Evolutionary conservation across 306 rosid species (phyloP).

Genomic region (Quercus wislizeni): DNA sequence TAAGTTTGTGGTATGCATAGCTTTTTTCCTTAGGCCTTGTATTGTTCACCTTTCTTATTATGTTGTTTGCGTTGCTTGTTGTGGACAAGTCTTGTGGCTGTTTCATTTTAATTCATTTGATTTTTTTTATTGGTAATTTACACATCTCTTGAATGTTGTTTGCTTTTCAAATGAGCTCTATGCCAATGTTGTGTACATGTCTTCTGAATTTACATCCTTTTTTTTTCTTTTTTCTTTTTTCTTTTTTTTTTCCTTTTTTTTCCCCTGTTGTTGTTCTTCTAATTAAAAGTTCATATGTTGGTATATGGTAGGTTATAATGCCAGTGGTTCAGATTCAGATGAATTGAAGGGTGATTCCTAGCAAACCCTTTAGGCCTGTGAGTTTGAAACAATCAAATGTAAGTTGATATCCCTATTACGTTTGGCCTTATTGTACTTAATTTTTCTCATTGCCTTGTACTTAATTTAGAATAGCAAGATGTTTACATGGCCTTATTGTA

Average conservation of each 20-base stretch:
- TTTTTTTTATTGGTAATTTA: not conserved
- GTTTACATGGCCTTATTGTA: conserved; percentile 4
- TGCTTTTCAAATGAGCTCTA: conserved; percentile 71
- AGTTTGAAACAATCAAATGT: conserved; percentile 27
- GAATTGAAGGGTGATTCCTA: conserved; percentile 60
- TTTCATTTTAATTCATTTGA: not conserved
- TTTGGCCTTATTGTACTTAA: conserved; percentile 11
- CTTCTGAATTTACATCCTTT: too few relatives aligned
- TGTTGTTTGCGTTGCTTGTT: too few relatives aligned
- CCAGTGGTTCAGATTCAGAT: conserved; percentile 88
- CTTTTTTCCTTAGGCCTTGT: too few relatives aligned
- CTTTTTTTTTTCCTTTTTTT: not conserved
- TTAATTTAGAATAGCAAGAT: not conserved
- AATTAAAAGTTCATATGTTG: conserved; percentile 3
- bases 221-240: too few relatives aligned
- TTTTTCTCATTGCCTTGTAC: conserved; percentile 9
- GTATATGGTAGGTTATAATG: conserved; percentile 67
- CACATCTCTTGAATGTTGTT: not conserved
- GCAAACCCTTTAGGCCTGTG: conserved; percentile 1
- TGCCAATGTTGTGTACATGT: conserved; percentile 71
- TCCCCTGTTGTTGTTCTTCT: not conserved
- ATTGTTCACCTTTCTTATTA: too few relatives aligned
- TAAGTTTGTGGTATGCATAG: too few relatives aligned
- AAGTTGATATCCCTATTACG: conserved; percentile 25
- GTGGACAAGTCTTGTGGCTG: not conserved